Evolutionary conservation across 2,329 filamentous ascomycete genomes (phyloP), one percentile per base, ranked within the genome.

Genomic region (Emydomyces testavorans): DNA sequence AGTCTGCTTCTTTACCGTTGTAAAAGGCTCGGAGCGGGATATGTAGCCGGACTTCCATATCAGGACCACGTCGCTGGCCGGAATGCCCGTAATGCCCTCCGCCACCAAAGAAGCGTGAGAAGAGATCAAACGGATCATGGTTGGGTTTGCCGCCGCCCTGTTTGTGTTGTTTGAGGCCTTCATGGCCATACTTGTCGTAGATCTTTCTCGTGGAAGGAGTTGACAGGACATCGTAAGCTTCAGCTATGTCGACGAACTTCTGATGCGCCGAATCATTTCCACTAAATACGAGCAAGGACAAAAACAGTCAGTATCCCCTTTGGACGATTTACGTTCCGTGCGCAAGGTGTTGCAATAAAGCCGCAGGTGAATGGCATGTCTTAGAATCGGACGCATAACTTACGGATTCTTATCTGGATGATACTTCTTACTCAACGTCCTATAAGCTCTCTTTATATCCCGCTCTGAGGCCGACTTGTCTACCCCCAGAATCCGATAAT

Each of bases 361-460:
- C n/a, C n/a, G n/a, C n/a, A n/a, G n/a, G n/a, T n/a, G n/a, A n/a
- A n/a, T 31, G 11, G 18, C 16, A 16, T 11, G 16, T 5, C 32
- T 28, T 28, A 10, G 28, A 37, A 8, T 16, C 34, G 28, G 34
- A 16, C 6, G 8, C n/a, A 10, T n/a, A 13, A 71, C 83, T 59
- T 77, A 92, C 83, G 90, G 88, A 60, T 96, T 96, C 77, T 98
- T 98, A 68, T 98, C 92, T 2, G 92, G 92, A 62, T 98, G 92
- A 65, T 78, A 95, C 65, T 93, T 94, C 68, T 96, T 96, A 71
- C 85, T 93, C 8, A 98, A 74, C 51, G 80, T 82, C 51, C 89
- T 80, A 68, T 98, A 98, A 18, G 92, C 89, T 38, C 85, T 84
- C 68, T 98, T 98, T 63, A 98, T 83, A 59, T 96, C 83, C 60